Conservation (phyloP, 768 basidiomycete genomes). For the Lactarius psammicola region DNA sequence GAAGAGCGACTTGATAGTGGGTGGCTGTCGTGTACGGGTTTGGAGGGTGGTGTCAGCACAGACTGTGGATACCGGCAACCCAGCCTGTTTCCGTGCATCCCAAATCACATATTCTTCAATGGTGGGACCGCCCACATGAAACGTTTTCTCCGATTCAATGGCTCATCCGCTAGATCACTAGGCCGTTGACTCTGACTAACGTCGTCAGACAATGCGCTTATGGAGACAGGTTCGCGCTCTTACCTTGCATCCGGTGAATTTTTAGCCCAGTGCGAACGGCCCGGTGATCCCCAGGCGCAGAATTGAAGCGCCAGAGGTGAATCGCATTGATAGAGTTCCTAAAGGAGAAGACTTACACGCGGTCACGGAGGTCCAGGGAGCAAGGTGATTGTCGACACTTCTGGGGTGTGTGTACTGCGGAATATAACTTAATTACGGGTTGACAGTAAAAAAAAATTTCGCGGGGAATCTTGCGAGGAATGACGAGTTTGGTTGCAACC, state of each 20-base stretch:
- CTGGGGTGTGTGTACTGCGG: neutral
- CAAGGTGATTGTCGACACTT: neutral
- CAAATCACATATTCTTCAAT: constrained; percentile 46
- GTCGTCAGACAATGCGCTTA: constrained; percentile 62
- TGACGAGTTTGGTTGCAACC: neutral
- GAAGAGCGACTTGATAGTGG: constrained; percentile 72
- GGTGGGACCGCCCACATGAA: constrained; percentile 47
- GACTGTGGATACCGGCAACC: constrained; percentile 52
- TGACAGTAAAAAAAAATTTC: neutral
- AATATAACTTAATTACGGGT: neutral
- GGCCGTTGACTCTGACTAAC: constrained; percentile 75
- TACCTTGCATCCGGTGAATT: constrained; percentile 83
- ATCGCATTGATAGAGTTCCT: neutral
- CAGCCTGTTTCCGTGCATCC: constrained; percentile 58
- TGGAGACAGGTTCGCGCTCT: constrained; percentile 76
- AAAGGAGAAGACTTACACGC: neutral
- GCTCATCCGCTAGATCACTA: constrained; percentile 86
- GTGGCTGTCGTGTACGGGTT: neutral
- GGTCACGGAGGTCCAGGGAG: neutral
- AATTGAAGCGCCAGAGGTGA: neutral
- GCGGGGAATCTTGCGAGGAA: no score
- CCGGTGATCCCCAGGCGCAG: neutral
- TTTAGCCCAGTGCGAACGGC: neutral
- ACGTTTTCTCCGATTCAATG: constrained; percentile 76
- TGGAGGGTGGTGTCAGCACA: constrained; percentile 59